Base-by-base conservation (phyloP, 129 eudicot genomes). In the Artemisia annua region DNA sequence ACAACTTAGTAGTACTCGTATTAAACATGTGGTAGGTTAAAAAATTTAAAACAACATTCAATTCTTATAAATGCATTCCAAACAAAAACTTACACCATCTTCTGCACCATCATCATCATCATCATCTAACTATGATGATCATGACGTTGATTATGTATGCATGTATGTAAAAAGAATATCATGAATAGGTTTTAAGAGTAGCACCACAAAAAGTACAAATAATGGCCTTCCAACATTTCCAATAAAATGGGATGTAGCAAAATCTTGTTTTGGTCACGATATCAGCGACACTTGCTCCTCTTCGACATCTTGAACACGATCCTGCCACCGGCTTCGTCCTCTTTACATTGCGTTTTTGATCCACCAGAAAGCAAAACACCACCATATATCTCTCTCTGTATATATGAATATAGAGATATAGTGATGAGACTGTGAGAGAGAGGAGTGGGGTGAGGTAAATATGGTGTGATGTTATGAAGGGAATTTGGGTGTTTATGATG, bases 291-390 rank as follows among this genome's bases (percentile, higher is more conserved):
- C 73, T 84, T 3, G 95, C 97, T 24, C 91, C 80, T 39, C 84
- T 73, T 32, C 85, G 78, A 79, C 97, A 91, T 83, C 91, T 63
- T 5, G 95, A 88, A 67, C 97, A 91, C 56, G 82, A 58, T 16
- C 91, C 97, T 1, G 97, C 97, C 77, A 80, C 97, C 63, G 95
- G 95, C 83, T 86, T 88, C 18, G 78, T 83, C 17, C 77, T 78
- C 78, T 77, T 79, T 14, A 84, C 48, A 48, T 12, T 75, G 63
- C 83, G 81, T 85, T 75, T 86, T 72, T 91, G 97, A 75, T 87
- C 97, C 77, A 91, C 95, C 74, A 88, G 79, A 79, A 91, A 91
- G 83, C 95, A 91, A 26, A 86, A 84, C 35, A 89, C 83, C 74
- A 86, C 97, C 95, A 91, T 90, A 26, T 67, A 5, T 76, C 0